phyloP scores from a whole-genome alignment of 139 green algal genomes.

The Chlorella vulgaris region DNA sequence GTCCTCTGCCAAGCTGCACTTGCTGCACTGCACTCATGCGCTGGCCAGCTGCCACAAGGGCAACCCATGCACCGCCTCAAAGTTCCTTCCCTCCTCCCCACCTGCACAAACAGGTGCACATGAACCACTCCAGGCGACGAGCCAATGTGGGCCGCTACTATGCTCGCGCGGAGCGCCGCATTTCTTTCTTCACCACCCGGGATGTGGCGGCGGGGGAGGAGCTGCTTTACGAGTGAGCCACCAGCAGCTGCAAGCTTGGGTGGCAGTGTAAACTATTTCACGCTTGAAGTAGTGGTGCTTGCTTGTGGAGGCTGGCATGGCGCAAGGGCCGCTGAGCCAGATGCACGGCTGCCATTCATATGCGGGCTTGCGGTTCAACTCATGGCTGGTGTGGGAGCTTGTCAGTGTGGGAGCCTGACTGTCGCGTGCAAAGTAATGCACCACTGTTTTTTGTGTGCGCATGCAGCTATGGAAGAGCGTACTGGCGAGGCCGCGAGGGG shows the following conservation, averaged over 20 bases:
- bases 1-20: too few species aligned
- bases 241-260: too few species aligned
- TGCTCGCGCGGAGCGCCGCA: conserved; percentile 5
- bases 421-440: too few species aligned
- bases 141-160: conserved; percentile 60
- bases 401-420: too few species aligned
- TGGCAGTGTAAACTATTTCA: neutral
- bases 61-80: neutral
- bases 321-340: too few species aligned
- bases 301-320: too few species aligned
- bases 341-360: too few species aligned
- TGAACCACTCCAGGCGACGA: conserved; percentile 56
- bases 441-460: neutral
- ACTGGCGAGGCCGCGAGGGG: conserved; percentile 61
- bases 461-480: conserved; percentile 57
- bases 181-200: conserved; percentile 51
- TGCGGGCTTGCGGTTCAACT: too few species aligned
- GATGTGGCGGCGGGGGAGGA: conserved; percentile 41
- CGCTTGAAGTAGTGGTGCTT: neutral
- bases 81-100: neutral
- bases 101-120: conserved; percentile 43
- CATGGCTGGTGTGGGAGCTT: too few species aligned
- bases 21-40: neutral
- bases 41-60: neutral
- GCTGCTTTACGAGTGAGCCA: conserved; percentile 33